Evolutionary conservation across 192 early-diverging fungal genomes (phyloP), one percentile per base, ranked within the genome.

Genomic region (Entrophospora sp.): DNA sequence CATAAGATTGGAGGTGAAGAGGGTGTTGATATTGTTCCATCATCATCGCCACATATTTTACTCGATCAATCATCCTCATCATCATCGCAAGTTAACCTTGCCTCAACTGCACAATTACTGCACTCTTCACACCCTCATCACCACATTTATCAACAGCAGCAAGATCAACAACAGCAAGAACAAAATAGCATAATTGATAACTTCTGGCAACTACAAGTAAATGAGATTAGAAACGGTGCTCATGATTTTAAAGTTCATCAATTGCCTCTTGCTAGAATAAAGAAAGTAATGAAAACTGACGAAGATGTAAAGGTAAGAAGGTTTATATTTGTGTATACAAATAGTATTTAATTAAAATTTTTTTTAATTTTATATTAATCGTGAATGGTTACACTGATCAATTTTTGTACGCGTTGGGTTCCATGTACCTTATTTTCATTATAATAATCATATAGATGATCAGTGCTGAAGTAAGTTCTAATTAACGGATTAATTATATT

Each of bases 201-300:
- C 14, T 91, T 89, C 60, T 91, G 90, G 90, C 77, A 82, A 65
- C 79, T 80, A 8, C 87, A 90, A 62, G 79, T 85, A 70, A 65
- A 68, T 9, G 75, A 79, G 44, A 80, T 86, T 22, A 79, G 89
- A 52, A 75, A 87, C 55, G 84, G 84, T 16, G 71, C 76, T 52
- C 83, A 87, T 20, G 95, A 97, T 74, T 98, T 93, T 76, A 94
- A 94, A 72, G 77, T 84, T 40, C 94, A 98, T 66, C 80, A 85
- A 56, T 68, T 98, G 57, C 96, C 96, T 22, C 73, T 98, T 40
- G 96, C 96, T 25, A 75, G 96, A 27, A 96, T 96, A 69, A 98
- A 98, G 70, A 95, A 96, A 71, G 92, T 98, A 35, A 98, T 98
- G 96, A 98, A 98, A 80, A 86, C 88, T 12, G 96, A 98, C 68